phyloP scores from a whole-genome alignment of 139 green algal species.

The Chlamydomonas eustigma region DNA sequence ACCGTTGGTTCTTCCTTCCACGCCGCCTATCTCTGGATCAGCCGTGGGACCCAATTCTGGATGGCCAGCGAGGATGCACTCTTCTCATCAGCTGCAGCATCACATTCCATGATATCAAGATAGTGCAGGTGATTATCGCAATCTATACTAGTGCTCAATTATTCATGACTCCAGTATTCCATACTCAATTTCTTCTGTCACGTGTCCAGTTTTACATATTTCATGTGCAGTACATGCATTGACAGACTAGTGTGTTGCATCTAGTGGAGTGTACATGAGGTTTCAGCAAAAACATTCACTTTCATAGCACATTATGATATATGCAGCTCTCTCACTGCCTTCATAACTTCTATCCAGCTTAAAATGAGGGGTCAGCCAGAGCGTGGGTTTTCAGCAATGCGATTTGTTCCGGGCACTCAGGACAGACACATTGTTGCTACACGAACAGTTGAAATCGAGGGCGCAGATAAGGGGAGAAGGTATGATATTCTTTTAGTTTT shows the following conservation, averaged over 20 bases:
- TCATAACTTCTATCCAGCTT: too few species aligned
- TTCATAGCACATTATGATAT: too few species aligned
- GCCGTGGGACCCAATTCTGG: slow-evolving; percentile 1
- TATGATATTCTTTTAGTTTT: too few species aligned
- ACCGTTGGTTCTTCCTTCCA: slow-evolving; percentile 19
- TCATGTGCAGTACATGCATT: too few species aligned
- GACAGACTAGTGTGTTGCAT: too few species aligned
- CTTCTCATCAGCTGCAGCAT: not conserved
- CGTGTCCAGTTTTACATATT: too few species aligned
- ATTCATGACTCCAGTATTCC: too few species aligned
- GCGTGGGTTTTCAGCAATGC: slow-evolving; percentile 11
- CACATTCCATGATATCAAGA: not conserved
- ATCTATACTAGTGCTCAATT: too few species aligned
- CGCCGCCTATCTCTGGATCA: not conserved
- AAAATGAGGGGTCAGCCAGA: not conserved
- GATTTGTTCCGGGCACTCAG: slow-evolving; percentile 1
- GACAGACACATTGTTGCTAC: slow-evolving; percentile 13
- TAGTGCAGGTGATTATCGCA: not conserved
- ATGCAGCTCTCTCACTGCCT: too few species aligned
- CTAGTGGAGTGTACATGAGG: too few species aligned
- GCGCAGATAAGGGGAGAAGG: not conserved
- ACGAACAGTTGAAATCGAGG: not conserved
- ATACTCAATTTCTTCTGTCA: too few species aligned
- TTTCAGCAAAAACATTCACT: too few species aligned
- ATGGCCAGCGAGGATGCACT: not conserved